Conservation (phyloP, 192 early-diverging fungal species). For the Entomortierella chlamydospora region DNA sequence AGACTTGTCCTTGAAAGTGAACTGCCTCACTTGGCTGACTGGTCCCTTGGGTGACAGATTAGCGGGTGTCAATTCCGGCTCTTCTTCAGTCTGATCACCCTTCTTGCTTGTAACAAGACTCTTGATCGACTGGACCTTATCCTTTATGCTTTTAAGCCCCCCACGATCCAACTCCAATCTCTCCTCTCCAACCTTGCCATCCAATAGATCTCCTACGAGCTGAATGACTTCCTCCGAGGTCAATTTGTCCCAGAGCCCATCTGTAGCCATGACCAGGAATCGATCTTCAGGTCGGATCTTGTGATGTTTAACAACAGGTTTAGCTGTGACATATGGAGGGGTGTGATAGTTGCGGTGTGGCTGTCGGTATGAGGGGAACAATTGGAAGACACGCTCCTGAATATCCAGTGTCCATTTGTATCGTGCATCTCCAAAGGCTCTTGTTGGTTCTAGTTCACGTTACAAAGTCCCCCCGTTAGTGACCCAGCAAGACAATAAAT, state of each 20-base stretch:
- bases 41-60: conserved; percentile 45
- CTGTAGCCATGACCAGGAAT: conserved; percentile 86
- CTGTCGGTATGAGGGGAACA: conserved; percentile 54
- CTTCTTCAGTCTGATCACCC: conserved; percentile 28
- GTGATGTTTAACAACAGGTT: conserved; percentile 76
- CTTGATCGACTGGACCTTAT: conserved; percentile 19
- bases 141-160: conserved; percentile 9
- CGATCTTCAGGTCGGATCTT: conserved; percentile 68
- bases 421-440: conserved; percentile 76
- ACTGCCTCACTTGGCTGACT: conserved; percentile 36
- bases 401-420: conserved; percentile 57
- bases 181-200: conserved; percentile 49
- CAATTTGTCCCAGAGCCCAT: conserved; percentile 86
- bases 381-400: conserved; percentile 46
- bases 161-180: conserved; percentile 23
- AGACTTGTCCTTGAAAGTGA: conserved; percentile 51
- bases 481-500: no score
- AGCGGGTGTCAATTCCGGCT: conserved; percentile 40
- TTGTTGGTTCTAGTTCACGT: conserved; percentile 50
- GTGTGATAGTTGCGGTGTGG: conserved; percentile 62
- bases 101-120: conserved; percentile 32
- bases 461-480: no score
- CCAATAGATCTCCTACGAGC: conserved; percentile 59
- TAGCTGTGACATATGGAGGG: conserved; percentile 84
- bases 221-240: conserved; percentile 70